Evolutionary conservation across 331 rosid genomes (phyloP), one percentile per base, ranked within the genome.

Genomic region (Rhamnella rubrinervis): DNA sequence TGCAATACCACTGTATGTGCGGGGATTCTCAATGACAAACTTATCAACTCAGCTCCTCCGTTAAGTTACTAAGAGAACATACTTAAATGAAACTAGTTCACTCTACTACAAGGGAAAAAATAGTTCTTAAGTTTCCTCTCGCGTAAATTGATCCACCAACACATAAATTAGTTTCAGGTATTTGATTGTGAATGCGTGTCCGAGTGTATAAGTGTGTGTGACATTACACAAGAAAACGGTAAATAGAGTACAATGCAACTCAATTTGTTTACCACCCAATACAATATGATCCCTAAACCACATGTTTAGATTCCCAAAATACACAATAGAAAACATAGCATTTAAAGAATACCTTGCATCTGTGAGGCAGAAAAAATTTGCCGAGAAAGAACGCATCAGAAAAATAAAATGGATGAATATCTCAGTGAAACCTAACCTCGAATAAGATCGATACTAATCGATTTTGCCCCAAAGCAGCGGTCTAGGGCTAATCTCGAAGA

Each of bases 331-430:
- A 82, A 78, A n/a, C 15, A 28, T 23, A 53, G 66, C 11, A n/a
- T 57, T 12, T 2, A 71, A 23, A 64, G 53, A 57, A 19, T 69
- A 65, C 17, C 25, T 44, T 25, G 76, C 79, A 69, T 70, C 40
- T 5, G 46, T 9, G 67, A 56, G 69, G 37, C 21, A 40, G 68
- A 31, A 59, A 59, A 52, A 16, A 10, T 17, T 14, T 53, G 19
- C 40, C 7, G 41, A 46, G 55, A 37, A 31, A 61, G 46, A 65
- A 72, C 35, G n/a, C 9, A 17, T 16, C 10, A 20, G 47, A 72
- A 38, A 15, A 35, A 37, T 20, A 37, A 15, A 14, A 69, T 11
- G 16, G 58, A 19, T 40, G 18, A 19, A 55, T 61, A 26, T 38
- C 47, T 6, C 23, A 8, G 47, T 12, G 55, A 41, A 52, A 46